A percentile compares a stretch with the other conserved stretches of the same genome.
Evolutionary conservation across 192 early-diverging fungal species (phyloP).

Genomic region (Ambispora gerdemannii): DNA sequence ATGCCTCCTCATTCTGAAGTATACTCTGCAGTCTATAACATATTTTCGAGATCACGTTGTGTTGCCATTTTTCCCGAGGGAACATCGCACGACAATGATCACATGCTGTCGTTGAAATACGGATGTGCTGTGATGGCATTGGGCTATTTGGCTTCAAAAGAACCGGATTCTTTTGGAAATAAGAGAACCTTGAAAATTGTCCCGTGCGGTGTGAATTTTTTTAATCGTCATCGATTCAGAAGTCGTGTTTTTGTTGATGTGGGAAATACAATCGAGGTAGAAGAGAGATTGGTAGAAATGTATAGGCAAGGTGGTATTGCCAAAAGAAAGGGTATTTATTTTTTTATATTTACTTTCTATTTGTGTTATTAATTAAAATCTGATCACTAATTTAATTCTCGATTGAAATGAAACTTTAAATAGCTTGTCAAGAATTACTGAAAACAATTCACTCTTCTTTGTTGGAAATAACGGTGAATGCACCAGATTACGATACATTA

Average conservation of each 20-base stretch:
- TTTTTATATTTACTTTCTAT: neutral
- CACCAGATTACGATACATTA: slow-evolving; percentile 42
- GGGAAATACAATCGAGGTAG: slow-evolving; percentile 35
- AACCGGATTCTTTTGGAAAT: slow-evolving; percentile 19
- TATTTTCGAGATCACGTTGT: slow-evolving; percentile 38
- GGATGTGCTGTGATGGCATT: slow-evolving; percentile 46
- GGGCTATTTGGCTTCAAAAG: slow-evolving; percentile 40
- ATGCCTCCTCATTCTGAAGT: slow-evolving; percentile 40
- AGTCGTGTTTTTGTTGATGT: slow-evolving; percentile 42
- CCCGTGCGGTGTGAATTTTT: slow-evolving; percentile 46
- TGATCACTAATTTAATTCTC: neutral
- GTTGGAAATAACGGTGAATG: slow-evolving; percentile 40
- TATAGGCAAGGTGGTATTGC: slow-evolving; percentile 37
- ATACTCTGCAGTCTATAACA: slow-evolving; percentile 41
- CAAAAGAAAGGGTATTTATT: slow-evolving; percentile 37
- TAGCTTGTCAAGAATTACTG: slow-evolving; percentile 43
- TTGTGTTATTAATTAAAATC: neutral
- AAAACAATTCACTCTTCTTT: slow-evolving; percentile 41
- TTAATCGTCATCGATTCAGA: slow-evolving; percentile 48
- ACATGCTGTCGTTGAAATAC: slow-evolving; percentile 43
- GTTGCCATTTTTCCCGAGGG: slow-evolving; percentile 45
- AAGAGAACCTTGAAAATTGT: slow-evolving; percentile 35
- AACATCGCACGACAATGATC: slow-evolving; percentile 42
- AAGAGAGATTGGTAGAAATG: slow-evolving; percentile 34
- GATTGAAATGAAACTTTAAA: neutral